Evolutionary conservation across 2,329 filamentous ascomycete species (phyloP), one percentile per base, ranked within the genome.

Genomic region (Penicillium brevicompactum): DNA sequence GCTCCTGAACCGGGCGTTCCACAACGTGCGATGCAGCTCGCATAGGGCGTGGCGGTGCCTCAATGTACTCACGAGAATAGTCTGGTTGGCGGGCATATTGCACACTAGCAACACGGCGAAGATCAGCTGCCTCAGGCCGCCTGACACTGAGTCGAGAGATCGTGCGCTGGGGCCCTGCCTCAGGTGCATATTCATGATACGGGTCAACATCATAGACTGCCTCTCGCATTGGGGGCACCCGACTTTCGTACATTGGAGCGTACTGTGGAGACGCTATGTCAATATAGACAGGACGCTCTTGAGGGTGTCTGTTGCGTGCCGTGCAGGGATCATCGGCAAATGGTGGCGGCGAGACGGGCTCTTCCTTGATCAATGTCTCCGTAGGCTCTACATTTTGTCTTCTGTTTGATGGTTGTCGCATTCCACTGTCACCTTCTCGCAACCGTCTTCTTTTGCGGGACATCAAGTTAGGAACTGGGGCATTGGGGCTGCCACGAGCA

Each of bases 271-370:
- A 77, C 37, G 71, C 69, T 47, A 76, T 71, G 50, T 78, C 75
- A 61, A 79, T 79, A 57, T 84, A 81, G 40, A 82, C 74, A 5
- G 78, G 77, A 51, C 75, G 74, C 46, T 73, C 73, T 51, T 76
- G 74, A 49, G 70, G 67, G 27, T 60, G 66, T 45, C 69, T 71
- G 41, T 55, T 61, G 53, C 68, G 66, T 44, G 73, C 71, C 52
- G 76, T 68, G 47, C 74, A 66, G 31, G 73, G 70, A 22, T 73
- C 69, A 59, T 77, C 74, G 49, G 77, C 71, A 56, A 86, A 82
- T 1, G 82, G 81, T 41, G 82, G 83, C 18, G 85, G 85, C 11
- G 85, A 87, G 16, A 85, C 73, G 7, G 84, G 84, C 65, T 87
- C 85, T 61, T 84, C 80, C 67, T 87, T 87, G 67, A 87, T 84